Base-by-base conservation (phyloP, 179 eudicot species). In the Nepenthes alata region DNA sequence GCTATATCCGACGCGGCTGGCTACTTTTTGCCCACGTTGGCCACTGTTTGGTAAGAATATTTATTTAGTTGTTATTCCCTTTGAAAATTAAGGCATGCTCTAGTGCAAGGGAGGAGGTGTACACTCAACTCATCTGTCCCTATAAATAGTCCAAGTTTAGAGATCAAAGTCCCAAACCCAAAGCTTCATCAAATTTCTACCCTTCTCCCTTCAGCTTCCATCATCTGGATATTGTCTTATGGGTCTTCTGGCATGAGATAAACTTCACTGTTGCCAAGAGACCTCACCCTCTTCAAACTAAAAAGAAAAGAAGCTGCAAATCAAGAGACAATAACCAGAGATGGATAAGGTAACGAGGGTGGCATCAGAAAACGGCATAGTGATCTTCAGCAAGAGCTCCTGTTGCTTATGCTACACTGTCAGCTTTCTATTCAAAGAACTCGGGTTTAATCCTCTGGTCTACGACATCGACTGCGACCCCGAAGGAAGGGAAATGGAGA, bases 371-470 rank as follows among this genome's bases (percentile, higher is more conserved):
- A 35, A 65, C 45, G 68, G 68, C 35, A 61, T 65, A 6, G 68
- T 65, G 54, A 65, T 65, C 53, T 65, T 65, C 45, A 65, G 47
- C 68, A 65, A 65, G 47, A 65, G 68, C 54, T 65, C 68, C 9
- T 65, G 68, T 39, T 65, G 68, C 47, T 36, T 65, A 37, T 65
- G 68, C 37, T 65, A 65, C n/a, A 61, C 68, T 2, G 68, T 65
- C 12, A 35, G 35, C 61, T 41, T 65, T 39, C 68, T 65, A 9
- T 65, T 65, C 55, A 54, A 65, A 65, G 68, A 57, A 7, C 68
- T 65, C 0, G 60, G 68, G 1, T 61, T 55, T 37, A 55, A 57
- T 25, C 61, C 68, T 6, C 39, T 34, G 2, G 61, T 55, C 38
- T 57, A 36, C 35, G 60, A 56, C 7, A 16, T 65, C 1, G 68